Evolutionary conservation across 1,284 basidiomycete genomes (phyloP).

Genomic region (Sparassis latifolia): DNA sequence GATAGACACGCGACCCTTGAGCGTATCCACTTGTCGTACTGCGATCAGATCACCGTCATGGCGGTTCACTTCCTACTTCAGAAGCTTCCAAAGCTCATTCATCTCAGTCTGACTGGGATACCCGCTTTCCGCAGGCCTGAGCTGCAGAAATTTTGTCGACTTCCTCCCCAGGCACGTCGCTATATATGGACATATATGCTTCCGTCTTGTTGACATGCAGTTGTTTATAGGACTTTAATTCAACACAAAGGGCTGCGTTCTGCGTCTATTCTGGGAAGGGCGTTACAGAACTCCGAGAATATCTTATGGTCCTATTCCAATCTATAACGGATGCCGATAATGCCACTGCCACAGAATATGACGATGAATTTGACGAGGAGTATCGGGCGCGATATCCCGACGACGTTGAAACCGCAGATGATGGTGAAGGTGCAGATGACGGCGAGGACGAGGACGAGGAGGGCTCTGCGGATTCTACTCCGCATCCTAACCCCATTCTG

Average conservation of each 20-base stretch:
- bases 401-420: constrained; percentile 36
- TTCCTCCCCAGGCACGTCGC: constrained; percentile 67
- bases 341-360: constrained; percentile 67
- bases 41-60: constrained; percentile 90
- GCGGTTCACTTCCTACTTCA: constrained; percentile 90
- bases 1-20: constrained; percentile 82
- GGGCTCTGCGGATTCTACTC: constrained; percentile 7
- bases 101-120: constrained; percentile 95
- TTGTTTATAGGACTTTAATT: constrained; percentile 78
- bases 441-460: constrained; percentile 26
- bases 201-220: neutral
- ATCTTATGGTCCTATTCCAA: constrained; percentile 67
- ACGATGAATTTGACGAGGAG: constrained; percentile 52
- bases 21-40: constrained; percentile 95
- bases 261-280: constrained; percentile 97
- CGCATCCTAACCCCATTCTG: constrained; percentile 14
- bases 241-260: constrained; percentile 87
- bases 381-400: constrained; percentile 11
- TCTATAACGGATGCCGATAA: constrained; percentile 64
- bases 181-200: neutral
- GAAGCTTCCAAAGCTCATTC: constrained; percentile 83
- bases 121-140: constrained; percentile 84
- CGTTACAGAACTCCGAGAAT: constrained; percentile 77
- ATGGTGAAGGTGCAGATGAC: constrained; percentile 49
- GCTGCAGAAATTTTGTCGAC: constrained; percentile 86